Percentiles rank a stretch among this genome's conserved stretches.
phyloP scores from a whole-genome alignment of 495 filamentous ascomycete species.

The Rusavskia elegans region DNA sequence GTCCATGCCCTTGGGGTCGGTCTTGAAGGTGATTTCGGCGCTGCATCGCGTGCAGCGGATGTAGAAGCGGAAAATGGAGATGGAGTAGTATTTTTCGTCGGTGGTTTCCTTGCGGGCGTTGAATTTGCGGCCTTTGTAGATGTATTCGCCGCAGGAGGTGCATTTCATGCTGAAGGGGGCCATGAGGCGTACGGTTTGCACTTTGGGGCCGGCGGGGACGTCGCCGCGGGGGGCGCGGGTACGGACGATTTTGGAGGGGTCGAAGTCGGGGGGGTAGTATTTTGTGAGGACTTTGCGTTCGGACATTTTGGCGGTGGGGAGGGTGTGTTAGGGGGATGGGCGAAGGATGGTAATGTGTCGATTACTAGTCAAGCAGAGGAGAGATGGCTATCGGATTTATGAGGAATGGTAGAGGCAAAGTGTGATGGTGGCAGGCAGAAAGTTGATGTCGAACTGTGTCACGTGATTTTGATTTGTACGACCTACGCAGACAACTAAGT shows the following conservation, averaged over 20 bases:
- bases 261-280: slow-evolving; percentile 89
- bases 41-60: slow-evolving; percentile 86
- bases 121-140: slow-evolving; percentile 93
- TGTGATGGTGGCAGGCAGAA: no score
- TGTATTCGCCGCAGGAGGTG: slow-evolving; percentile 81
- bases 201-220: slow-evolving; percentile 58
- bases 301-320: slow-evolving; percentile 46
- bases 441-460: no score
- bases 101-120: slow-evolving; percentile 92
- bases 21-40: slow-evolving; percentile 85
- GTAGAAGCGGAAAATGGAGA: slow-evolving; percentile 86
- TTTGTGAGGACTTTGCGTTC: slow-evolving; percentile 74
- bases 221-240: slow-evolving; percentile 48
- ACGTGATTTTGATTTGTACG: no score
- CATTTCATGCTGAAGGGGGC: slow-evolving; percentile 94
- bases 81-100: slow-evolving; percentile 78
- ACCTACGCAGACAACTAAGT: no score
- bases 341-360: not conserved
- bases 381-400: no score
- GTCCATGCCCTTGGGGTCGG: slow-evolving; percentile 88
- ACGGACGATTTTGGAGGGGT: slow-evolving; percentile 69
- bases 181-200: slow-evolving; percentile 89
- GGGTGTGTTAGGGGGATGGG: not conserved
- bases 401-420: no score
- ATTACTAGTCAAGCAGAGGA: no score